These are phyloP conservation scores for Bidens hawaiensis DNA, from an alignment of 140 eudicot genomes.

Conservation along the genomic window DNA sequence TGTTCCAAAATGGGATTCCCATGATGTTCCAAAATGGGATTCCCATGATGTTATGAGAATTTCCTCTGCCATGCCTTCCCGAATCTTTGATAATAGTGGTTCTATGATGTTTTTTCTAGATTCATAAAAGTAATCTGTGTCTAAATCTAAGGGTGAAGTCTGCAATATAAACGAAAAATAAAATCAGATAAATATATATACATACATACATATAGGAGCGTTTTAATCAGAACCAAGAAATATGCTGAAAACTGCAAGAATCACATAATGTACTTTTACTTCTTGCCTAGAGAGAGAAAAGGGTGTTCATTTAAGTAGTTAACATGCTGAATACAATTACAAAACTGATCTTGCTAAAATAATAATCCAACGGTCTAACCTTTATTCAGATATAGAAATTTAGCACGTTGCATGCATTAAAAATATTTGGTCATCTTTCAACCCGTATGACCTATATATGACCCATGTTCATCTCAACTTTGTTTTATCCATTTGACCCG, in stretches of 20 bases:
- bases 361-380: not conserved
- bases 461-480: not conserved
- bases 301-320: not conserved
- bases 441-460: not conserved
- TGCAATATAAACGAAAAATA: constrained; percentile 26
- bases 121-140: constrained; percentile 67
- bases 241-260: not conserved
- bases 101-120: constrained; percentile 57
- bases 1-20: constrained; percentile 67
- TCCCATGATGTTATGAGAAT: constrained; percentile 78
- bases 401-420: not conserved
- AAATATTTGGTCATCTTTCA: not conserved
- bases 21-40: constrained; percentile 56
- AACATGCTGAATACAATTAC: not conserved
- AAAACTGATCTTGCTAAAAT: not conserved
- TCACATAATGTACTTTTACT: not conserved
- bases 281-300: not conserved
- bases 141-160: constrained; percentile 84
- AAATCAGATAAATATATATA: not conserved
- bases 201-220: not conserved
- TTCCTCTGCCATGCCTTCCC: constrained; percentile 79
- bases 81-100: constrained; percentile 43
- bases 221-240: not conserved
- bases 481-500: not conserved
- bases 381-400: not conserved